A percentile compares a stretch with the other conserved stretches of the same genome.
Conservation (phyloP, 768 basidiomycete genomes). For the Tephrocybe sp. region DNA sequence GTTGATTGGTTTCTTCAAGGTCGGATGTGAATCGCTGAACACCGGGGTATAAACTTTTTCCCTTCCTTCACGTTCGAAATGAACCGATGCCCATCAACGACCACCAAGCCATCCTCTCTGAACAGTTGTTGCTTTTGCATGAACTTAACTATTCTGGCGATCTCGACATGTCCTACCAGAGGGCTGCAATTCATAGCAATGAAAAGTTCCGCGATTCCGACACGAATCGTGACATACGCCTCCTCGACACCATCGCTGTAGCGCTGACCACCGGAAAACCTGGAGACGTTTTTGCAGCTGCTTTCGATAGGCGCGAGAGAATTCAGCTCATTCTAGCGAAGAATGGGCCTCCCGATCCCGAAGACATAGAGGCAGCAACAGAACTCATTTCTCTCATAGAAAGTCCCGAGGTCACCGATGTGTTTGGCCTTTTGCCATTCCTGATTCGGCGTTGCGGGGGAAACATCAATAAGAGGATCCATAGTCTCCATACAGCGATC, state of each 20-base stretch:
- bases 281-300: conserved; percentile 19
- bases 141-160: background rate
- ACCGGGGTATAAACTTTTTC: no score
- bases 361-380: conserved; percentile 1
- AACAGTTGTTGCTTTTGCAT: background rate
- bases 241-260: conserved; percentile 12
- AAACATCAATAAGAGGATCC: background rate
- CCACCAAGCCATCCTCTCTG: background rate
- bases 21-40: no score
- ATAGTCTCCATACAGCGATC: background rate
- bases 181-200: background rate
- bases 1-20: no score
- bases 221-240: no score
- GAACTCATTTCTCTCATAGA: no score
- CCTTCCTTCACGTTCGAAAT: no score
- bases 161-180: no score
- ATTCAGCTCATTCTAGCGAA: conserved; percentile 19
- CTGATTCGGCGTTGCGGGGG: background rate
- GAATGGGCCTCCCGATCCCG: conserved; percentile 6
- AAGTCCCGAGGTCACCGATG: background rate
- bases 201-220: background rate
- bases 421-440: background rate
- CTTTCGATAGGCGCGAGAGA: conserved; percentile 11
- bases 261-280: conserved; percentile 12
- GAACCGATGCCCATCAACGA: background rate